Conservation (phyloP, 495 filamentous ascomycete species). For the Penicillium taxi region DNA sequence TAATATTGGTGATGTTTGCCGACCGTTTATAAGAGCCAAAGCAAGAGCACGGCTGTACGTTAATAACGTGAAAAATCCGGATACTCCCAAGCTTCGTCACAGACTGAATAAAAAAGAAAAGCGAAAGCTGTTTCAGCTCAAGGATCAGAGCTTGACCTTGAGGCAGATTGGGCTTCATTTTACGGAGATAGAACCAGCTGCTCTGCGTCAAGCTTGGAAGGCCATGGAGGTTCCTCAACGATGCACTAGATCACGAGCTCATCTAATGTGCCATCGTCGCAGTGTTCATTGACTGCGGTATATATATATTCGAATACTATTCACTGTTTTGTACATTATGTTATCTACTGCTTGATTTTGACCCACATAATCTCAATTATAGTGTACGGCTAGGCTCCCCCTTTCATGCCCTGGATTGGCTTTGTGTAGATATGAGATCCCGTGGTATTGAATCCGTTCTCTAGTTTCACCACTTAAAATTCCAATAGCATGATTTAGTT, state of each 20-base stretch:
- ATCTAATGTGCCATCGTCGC: no score
- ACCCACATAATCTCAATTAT: no score
- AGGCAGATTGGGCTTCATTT: conserved; percentile 4
- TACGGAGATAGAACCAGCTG: conserved; percentile 5
- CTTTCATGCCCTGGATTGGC: no score
- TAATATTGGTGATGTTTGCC: background rate
- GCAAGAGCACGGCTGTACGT: conserved; percentile 3
- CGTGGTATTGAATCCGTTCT: no score
- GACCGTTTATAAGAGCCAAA: conserved; percentile 6
- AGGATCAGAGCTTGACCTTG: conserved; percentile 7
- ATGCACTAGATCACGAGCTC: conserved; percentile 8
- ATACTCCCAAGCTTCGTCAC: background rate
- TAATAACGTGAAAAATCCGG: background rate
- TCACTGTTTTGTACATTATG: no score
- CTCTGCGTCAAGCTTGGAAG: conserved; percentile 6
- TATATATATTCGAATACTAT: no score
- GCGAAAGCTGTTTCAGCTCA: conserved; percentile 7
- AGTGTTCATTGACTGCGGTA: no score
- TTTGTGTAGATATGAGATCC: no score
- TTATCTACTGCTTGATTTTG: no score
- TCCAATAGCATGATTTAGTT: no score
- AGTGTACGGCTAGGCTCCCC: no score
- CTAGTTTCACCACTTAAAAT: no score
- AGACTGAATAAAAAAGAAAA: conserved; percentile 5
- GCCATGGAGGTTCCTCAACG: conserved; percentile 8